phyloP scores from a whole-genome alignment of 1,284 basidiomycete genomes.

The Sporisorium scitamineum region DNA sequence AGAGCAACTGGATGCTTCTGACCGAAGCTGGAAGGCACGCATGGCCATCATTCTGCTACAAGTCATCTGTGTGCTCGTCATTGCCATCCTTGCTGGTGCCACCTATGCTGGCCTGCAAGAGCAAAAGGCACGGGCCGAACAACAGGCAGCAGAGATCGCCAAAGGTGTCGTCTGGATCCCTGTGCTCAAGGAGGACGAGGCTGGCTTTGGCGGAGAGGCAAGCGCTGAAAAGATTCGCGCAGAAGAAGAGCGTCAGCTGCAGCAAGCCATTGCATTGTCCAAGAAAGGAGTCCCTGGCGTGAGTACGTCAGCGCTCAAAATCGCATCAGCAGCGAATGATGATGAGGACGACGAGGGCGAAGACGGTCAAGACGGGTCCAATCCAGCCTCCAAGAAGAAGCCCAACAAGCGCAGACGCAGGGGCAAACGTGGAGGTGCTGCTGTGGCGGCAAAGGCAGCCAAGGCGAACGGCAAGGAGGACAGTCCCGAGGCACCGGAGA shows the following conservation, averaged over 20 bases:
- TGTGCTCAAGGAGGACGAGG: constrained; percentile 54
- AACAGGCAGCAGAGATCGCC: constrained; percentile 49
- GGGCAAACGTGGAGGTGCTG: constrained; percentile 61
- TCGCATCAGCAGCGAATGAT: constrained; percentile 14
- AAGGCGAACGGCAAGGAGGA: constrained; percentile 74
- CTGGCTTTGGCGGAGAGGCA: constrained; percentile 31
- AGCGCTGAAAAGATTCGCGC: constrained; percentile 26
- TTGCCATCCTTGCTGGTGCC: constrained; percentile 44
- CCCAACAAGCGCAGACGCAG: constrained; percentile 60
- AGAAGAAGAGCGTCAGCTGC: constrained; percentile 39
- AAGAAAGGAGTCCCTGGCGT: constrained; percentile 10
- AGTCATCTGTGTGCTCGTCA: constrained; percentile 45
- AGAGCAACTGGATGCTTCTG: constrained; percentile 7
- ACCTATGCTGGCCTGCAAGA: constrained; percentile 57
- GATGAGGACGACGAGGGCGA: constrained; percentile 36
- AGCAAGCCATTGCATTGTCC: constrained; percentile 36
- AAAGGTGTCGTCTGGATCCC: constrained; percentile 58
- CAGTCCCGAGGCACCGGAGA: constrained; percentile 57
- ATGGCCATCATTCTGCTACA: constrained; percentile 43
- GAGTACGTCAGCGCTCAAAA: neutral
- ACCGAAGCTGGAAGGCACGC: constrained; percentile 36
- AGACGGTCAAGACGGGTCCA: constrained; percentile 27
- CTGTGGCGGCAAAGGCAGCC: constrained; percentile 70
- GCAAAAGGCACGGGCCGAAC: constrained; percentile 37
- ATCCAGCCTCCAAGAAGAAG: constrained; percentile 36